phyloP scores from a whole-genome alignment of 208 protist species.

The Leishmania amazonensis region DNA sequence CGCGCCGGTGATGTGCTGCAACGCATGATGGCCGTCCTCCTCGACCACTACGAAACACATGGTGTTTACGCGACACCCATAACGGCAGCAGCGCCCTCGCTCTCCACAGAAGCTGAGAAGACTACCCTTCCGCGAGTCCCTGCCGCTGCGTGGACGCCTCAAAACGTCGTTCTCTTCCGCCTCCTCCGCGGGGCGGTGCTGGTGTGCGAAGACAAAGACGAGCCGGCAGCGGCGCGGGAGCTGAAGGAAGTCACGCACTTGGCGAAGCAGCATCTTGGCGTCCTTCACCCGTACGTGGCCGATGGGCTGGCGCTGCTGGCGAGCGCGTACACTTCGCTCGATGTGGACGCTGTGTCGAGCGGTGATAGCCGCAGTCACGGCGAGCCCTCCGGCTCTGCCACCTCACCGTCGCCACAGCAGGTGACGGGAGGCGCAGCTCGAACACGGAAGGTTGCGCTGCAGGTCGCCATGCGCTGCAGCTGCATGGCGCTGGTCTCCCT shows the following conservation, averaged over 20 bases:
- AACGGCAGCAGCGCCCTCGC: not conserved
- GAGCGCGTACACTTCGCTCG: conserved; percentile 26
- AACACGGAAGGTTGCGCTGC: conserved; percentile 28
- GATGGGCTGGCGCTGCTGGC: conserved; percentile 30
- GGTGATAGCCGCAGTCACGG: not conserved
- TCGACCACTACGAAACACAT: conserved; percentile 25
- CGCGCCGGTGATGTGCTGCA: conserved; percentile 32
- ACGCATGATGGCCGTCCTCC: conserved; percentile 33
- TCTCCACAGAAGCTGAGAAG: not conserved
- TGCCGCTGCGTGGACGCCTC: conserved; percentile 36
- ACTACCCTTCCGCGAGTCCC: not conserved
- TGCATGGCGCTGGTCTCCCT: conserved; percentile 29
- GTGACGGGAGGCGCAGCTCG: conserved; percentile 10
- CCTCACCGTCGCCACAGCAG: not conserved
- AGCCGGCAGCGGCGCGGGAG: conserved; percentile 32
- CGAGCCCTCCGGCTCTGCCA: not conserved
- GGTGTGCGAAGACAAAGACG: conserved; percentile 52
- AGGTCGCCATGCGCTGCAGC: conserved; percentile 38
- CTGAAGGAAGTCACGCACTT: conserved; percentile 40
- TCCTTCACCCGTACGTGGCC: conserved; percentile 35
- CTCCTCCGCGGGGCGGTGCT: conserved; percentile 42
- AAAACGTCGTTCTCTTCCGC: conserved; percentile 42
- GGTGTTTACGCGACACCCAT: too few species aligned
- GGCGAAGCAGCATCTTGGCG: conserved; percentile 33
- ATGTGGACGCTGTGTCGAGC: conserved; percentile 26